Percentiles rank a stretch among this genome's conserved stretches.
These are phyloP conservation scores for Phytophthora citricola DNA, from an alignment of 352 stramenopile species.

Conservation along the genomic window DNA sequence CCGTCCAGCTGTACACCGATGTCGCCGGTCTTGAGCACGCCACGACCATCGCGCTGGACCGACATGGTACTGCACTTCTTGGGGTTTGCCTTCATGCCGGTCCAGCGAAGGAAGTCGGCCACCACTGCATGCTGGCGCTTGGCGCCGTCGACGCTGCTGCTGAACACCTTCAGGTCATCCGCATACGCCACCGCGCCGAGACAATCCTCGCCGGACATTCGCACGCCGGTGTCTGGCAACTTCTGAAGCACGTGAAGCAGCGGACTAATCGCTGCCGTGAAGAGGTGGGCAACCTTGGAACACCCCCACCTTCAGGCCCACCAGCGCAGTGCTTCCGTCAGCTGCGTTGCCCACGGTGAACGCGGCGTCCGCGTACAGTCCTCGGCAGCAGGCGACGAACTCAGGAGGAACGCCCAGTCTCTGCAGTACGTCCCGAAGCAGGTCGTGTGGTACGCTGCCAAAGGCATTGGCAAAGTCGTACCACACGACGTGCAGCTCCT, in stretches of 20 bases:
- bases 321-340: too few species aligned
- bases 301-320: too few species aligned
- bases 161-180: constrained; percentile 38
- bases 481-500: constrained; percentile 25
- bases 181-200: constrained; percentile 18
- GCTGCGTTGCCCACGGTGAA: constrained; percentile 18
- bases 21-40: background rate
- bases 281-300: too few species aligned
- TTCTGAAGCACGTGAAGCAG: too few species aligned
- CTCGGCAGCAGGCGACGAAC: constrained; percentile 14
- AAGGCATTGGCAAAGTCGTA: constrained; percentile 40
- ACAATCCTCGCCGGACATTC: background rate
- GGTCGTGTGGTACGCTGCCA: constrained; percentile 19
- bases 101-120: constrained; percentile 8
- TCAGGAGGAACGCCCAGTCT: constrained; percentile 2
- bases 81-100: constrained; percentile 10
- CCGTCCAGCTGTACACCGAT: background rate
- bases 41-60: background rate
- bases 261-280: too few species aligned
- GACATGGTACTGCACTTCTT: constrained; percentile 1
- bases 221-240: too few species aligned
- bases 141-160: constrained; percentile 19
- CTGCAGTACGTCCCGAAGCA: constrained; percentile 24
- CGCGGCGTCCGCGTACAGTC: constrained; percentile 7
- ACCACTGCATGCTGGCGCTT: constrained; percentile 9